Evolutionary conservation across 805 yeast genomes (phyloP).

Genomic region (Lipomyces orientalis): DNA sequence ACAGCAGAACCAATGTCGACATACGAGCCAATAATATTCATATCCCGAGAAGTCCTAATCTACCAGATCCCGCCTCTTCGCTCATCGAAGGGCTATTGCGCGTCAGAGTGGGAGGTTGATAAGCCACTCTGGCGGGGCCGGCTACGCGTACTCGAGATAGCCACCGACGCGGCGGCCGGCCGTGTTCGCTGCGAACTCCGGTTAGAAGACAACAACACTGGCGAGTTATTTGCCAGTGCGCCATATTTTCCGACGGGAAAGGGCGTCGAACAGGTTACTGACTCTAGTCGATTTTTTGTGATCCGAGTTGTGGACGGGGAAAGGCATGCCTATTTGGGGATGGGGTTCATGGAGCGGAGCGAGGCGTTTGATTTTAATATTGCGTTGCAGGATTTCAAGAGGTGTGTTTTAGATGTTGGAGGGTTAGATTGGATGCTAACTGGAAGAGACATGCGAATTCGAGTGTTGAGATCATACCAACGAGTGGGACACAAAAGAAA

Average conservation of each 20-base stretch:
- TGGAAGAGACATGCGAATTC: conserved; percentile 14
- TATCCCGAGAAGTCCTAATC: conserved; percentile 39
- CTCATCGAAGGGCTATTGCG: conserved; percentile 40
- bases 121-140: conserved; percentile 49
- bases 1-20: background rate
- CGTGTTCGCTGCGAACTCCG: conserved; percentile 41
- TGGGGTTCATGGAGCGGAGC: conserved; percentile 48
- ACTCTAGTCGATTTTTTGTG: conserved; percentile 48
- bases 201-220: conserved; percentile 42
- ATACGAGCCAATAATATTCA: conserved; percentile 34
- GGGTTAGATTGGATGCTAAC: background rate
- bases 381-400: conserved; percentile 47
- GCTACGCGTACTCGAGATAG: conserved; percentile 43
- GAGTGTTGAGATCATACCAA: conserved; percentile 2
- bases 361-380: conserved; percentile 49
- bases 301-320: conserved; percentile 46
- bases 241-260: conserved; percentile 44
- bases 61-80: conserved; percentile 44
- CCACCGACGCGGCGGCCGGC: conserved; percentile 3
- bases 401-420: conserved; percentile 18
- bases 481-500: background rate
- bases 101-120: conserved; percentile 46
- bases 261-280: conserved; percentile 45
- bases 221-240: conserved; percentile 48
- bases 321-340: conserved; percentile 50